A percentile compares a stretch with the other conserved stretches of the same genome.
Evolutionary conservation across 2,329 filamentous ascomycete species (phyloP).

Genomic region (Colletotrichum euphorbiae): DNA sequence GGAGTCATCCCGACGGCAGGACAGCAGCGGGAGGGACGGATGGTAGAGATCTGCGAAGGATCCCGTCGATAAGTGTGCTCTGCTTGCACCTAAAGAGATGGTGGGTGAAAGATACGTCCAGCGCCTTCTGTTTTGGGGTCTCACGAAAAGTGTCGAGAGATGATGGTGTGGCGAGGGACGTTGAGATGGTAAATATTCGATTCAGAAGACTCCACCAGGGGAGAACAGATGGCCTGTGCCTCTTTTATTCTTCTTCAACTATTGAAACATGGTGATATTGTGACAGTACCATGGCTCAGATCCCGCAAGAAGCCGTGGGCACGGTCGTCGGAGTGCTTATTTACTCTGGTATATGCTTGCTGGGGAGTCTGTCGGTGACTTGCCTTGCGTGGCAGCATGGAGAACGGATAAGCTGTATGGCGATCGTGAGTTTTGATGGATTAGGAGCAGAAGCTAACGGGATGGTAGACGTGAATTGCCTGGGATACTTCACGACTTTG

Average conservation of each 20-base stretch:
- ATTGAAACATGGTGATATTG: neutral
- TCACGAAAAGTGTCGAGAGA: neutral
- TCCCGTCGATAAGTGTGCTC: neutral
- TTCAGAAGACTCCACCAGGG: neutral
- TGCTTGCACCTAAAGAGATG: neutral
- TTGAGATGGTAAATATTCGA: slow-evolving; percentile 12
- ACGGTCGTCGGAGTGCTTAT: slow-evolving; percentile 17
- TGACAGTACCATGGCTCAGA: slow-evolving; percentile 21
- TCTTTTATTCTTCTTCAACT: neutral
- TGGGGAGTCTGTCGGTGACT: neutral
- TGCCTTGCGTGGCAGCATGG: slow-evolving; percentile 15
- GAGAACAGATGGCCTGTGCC: slow-evolving; percentile 9
- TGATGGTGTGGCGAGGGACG: neutral
- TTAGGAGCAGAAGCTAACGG: fast-evolving
- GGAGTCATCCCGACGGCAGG: neutral
- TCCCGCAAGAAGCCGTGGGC: slow-evolving; percentile 11
- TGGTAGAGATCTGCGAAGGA: neutral
- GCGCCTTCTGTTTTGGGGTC: neutral
- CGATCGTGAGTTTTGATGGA: fast-evolving
- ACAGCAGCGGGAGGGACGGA: neutral
- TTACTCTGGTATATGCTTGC: neutral
- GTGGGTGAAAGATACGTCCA: slow-evolving; percentile 1
- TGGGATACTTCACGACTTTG: slow-evolving; percentile 3
- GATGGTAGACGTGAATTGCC: neutral
- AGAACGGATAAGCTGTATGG: slow-evolving; percentile 9